A percentile compares a stretch with the other conserved stretches of the same genome.
phyloP scores from a whole-genome alignment of 306 rosid species.

The Quercus alba region DNA sequence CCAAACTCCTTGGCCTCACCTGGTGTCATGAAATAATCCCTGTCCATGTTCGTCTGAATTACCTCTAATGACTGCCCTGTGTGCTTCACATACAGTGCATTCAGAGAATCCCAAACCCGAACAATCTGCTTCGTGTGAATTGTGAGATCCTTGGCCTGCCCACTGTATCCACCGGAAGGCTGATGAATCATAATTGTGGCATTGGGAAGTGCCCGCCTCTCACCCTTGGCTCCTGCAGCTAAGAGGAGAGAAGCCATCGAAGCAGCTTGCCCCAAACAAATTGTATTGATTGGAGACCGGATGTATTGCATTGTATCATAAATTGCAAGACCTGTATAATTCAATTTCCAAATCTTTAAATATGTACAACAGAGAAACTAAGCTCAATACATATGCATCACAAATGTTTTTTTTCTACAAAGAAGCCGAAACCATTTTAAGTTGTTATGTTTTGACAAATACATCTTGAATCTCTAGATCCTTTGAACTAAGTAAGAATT shows the following conservation, averaged over 20 bases:
- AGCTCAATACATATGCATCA: no score
- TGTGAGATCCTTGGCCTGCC: conserved; percentile 91
- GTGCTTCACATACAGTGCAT: conserved; percentile 70
- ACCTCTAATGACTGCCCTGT: conserved; percentile 63
- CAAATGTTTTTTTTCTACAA: no score
- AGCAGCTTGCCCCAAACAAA: conserved; percentile 96
- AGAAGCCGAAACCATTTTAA: no score
- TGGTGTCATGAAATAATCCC: conserved; percentile 85
- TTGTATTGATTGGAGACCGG: conserved; percentile 77
- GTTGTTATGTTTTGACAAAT: no score
- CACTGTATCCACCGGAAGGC: conserved; percentile 93
- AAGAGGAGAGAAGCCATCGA: conserved; percentile 95
- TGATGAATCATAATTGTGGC: conserved; percentile 94
- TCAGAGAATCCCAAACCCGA: conserved; percentile 75
- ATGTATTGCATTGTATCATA: conserved; percentile 99
- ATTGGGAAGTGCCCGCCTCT: conserved; percentile 91
- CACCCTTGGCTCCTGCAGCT: conserved; percentile 91
- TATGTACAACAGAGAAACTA: no score
- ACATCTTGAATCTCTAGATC: no score
- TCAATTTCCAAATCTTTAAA: not conserved
- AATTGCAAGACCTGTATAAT: conserved; percentile 80
- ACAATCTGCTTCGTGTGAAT: conserved; percentile 93
- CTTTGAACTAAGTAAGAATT: no score
- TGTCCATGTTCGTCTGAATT: conserved; percentile 77
- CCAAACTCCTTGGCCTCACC: conserved; percentile 91